These are phyloP conservation scores for Hanseniaspora lindneri DNA, from an alignment of 805 yeast genomes.

Conservation along the genomic window DNA sequence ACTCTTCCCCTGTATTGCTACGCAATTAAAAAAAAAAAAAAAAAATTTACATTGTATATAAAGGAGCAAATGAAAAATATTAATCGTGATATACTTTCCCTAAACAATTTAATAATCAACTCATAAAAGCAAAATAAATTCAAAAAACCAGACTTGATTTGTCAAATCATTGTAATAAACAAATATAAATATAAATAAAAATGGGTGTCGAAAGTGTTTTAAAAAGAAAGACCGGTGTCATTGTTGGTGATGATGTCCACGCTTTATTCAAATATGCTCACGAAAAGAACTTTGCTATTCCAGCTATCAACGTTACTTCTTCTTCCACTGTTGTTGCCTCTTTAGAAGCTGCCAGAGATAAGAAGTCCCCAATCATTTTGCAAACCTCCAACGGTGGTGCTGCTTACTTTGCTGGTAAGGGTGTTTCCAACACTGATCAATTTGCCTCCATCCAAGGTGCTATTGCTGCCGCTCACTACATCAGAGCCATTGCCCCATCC, in stretches of 20 bases:
- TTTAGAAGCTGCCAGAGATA: conserved; percentile 92
- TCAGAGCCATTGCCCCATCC: conserved; percentile 89
- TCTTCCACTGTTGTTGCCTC: conserved; percentile 96
- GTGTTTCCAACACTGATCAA: conserved; percentile 88
- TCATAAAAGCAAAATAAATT: too few species aligned
- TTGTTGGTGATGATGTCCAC: conserved; percentile 92
- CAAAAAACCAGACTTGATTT: conserved; percentile 8
- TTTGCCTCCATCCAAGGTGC: conserved; percentile 89
- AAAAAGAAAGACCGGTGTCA: conserved; percentile 89
- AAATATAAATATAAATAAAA: conserved; percentile 18
- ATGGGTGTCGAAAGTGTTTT: conserved; percentile 67
- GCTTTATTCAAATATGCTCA: conserved; percentile 83
- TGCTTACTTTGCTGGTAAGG: conserved; percentile 99
- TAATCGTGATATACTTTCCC: too few species aligned
- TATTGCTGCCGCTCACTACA: conserved; percentile 95
- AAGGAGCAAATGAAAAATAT: too few species aligned
- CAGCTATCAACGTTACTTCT: conserved; percentile 96
- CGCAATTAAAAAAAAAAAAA: too few species aligned
- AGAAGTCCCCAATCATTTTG: conserved; percentile 85
- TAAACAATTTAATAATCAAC: too few species aligned
- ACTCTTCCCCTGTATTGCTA: too few species aligned
- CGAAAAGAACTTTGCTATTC: conserved; percentile 87
- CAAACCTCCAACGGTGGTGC: conserved; percentile 99
- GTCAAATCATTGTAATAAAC: not conserved
- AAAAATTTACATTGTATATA: too few species aligned